These are phyloP conservation scores for Elaeis guineensis DNA, from an alignment of 176 grass and related monocot genomes.

Conservation along the genomic window DNA sequence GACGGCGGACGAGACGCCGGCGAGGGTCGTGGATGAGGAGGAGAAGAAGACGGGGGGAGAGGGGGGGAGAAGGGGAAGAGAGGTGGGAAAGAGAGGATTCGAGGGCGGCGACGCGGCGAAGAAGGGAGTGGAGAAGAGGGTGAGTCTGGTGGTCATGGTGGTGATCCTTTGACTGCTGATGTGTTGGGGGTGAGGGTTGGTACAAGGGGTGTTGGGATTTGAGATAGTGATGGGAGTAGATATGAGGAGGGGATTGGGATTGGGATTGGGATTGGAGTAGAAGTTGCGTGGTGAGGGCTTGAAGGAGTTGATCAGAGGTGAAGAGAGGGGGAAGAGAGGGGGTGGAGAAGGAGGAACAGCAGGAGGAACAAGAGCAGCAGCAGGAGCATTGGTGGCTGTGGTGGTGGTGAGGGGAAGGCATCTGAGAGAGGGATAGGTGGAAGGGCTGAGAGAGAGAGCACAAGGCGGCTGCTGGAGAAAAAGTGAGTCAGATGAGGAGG, in stretches of 20 bases:
- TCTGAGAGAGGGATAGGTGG: neutral
- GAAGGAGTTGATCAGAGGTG: conserved; percentile 11
- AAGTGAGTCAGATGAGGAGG: too few relatives aligned
- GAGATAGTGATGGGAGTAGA: conserved; percentile 23
- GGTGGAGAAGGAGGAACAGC: conserved; percentile 1
- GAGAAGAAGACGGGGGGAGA: conserved; percentile 14
- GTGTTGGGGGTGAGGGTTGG: neutral
- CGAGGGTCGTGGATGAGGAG: neutral
- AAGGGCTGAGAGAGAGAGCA: too few relatives aligned
- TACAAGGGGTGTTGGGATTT: conserved; percentile 27
- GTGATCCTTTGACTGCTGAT: too few relatives aligned
- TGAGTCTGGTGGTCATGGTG: conserved; percentile 4
- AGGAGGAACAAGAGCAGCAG: neutral
- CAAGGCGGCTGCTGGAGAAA: too few relatives aligned
- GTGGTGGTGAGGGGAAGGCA: neutral
- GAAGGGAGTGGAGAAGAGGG: conserved; percentile 54
- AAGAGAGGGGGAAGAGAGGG: conserved; percentile 14
- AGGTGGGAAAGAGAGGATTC: conserved; percentile 39
- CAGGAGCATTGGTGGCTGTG: neutral
- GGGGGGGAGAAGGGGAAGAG: conserved; percentile 1
- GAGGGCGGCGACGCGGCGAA: conserved; percentile 54
- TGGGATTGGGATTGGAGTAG: conserved; percentile 32
- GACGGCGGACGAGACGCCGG: neutral
- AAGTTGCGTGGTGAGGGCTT: conserved; percentile 12
- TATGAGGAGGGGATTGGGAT: neutral